Evolutionary conservation across 176 grass and related monocot genomes (phyloP).

Genomic region (Calamus simplicifolius): DNA sequence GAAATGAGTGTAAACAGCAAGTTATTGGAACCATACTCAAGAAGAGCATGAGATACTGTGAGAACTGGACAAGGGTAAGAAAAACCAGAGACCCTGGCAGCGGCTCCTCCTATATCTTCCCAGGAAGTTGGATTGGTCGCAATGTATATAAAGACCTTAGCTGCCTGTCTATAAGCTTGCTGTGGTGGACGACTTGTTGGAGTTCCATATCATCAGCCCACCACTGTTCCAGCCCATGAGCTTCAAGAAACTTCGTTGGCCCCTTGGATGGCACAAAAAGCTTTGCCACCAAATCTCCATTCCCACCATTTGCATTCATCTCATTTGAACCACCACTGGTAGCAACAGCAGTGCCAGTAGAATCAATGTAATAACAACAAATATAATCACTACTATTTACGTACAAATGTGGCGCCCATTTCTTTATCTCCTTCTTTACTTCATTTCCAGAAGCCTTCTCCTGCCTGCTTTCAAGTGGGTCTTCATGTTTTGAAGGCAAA

Average conservation of each 20-base stretch:
- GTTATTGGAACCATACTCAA: too few relatives aligned
- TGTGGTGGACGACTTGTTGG: slow-evolving; percentile 51
- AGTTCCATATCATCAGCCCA: slow-evolving; percentile 79
- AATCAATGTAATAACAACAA: slow-evolving; percentile 76
- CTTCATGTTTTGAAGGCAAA: slow-evolving; percentile 25
- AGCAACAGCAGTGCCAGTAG: slow-evolving; percentile 30
- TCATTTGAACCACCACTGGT: slow-evolving; percentile 13
- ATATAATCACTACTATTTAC: slow-evolving; percentile 88
- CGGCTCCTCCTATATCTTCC: too few relatives aligned
- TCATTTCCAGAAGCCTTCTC: slow-evolving; percentile 1
- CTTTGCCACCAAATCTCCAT: slow-evolving; percentile 37
- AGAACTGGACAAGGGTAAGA: too few relatives aligned
- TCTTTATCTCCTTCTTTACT: slow-evolving; percentile 26
- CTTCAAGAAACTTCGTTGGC: slow-evolving; percentile 64
- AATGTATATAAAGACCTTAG: slow-evolving; percentile 7
- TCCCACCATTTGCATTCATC: slow-evolving; percentile 15
- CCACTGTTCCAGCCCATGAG: slow-evolving; percentile 80
- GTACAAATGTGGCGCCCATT: slow-evolving; percentile 77
- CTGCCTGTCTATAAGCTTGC: slow-evolving; percentile 68
- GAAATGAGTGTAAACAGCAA: too few relatives aligned
- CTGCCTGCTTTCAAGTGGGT: not conserved
- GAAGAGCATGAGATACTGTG: too few relatives aligned
- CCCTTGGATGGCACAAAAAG: slow-evolving; percentile 62
- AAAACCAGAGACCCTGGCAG: too few relatives aligned
- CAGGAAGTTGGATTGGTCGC: too few relatives aligned